Base-by-base conservation (phyloP, 2,329 filamentous ascomycete species). In the Pseudohalonectria lignicola region DNA sequence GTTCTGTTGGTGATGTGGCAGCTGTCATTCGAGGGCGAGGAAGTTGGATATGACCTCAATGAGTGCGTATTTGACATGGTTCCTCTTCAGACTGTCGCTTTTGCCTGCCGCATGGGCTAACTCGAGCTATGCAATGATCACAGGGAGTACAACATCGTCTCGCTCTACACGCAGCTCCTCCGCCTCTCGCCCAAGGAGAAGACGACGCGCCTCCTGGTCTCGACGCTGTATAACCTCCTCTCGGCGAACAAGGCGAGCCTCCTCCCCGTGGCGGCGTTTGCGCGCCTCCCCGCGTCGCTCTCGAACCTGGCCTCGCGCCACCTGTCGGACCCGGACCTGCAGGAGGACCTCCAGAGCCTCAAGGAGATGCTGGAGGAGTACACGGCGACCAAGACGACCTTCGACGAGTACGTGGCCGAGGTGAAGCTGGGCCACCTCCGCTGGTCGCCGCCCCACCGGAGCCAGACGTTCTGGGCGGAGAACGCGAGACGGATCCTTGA, bases 161-260 rank as follows among this genome's bases (percentile, higher is more conserved):
- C 87, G 34, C 75, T 96, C 32, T 95, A 94, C 59, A 87, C 85
- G n/a, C 84, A 93, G 47, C 79, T 98, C 28, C 71, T 98, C 39
- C 82, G 87, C 39, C 69, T 94, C 31, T 96, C 92, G 2, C 88
- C 90, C 32, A 98, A 98, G 61, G 92, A 96, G 59, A 98, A 98
- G 70, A 96, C 90, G 1, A 96, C 90, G 1, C 80, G 92, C 21
- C 73, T 98, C 39, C 76, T 95, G 33, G 72, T 96, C 32, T 87
- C 87, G 9, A 95, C 90, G 7, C 74, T 98, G 30, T 75, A 82
- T 56, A 96, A 94, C 61, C 78, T 98, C 32, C 76, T 95, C 28
- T 66, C 66, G 32, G 66, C 68, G 43, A 80, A 86, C 68, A 60
- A 75, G 63, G 66, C 83, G 72, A 71, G 83, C 56, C 62, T 80